Evolutionary conservation across 2,329 filamentous ascomycete species (phyloP), one percentile per base, ranked within the genome.

Genomic region (Cladophialophora carrionii): DNA sequence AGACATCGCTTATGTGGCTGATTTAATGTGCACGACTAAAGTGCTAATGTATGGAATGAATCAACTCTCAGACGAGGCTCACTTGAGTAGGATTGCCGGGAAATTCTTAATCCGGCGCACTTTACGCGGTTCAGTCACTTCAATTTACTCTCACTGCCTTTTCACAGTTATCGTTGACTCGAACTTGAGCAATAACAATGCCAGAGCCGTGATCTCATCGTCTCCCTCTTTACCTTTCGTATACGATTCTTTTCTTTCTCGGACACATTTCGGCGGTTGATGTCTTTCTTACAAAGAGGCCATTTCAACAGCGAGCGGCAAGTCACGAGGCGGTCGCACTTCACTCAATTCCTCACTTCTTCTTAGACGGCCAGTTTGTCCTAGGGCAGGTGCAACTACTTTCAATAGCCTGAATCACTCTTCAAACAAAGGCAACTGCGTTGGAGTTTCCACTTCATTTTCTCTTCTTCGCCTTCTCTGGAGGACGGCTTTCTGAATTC

Each of bases 301-400:
- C 7, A 8, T 43, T 29, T 26, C 22, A 51, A 22, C 5, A 24
- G 8, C 48, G 8, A 14, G 10, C 3, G 2, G 20, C 24, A 51
- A 51, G 22, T 51, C 14, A 24, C 48, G 14, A 29, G 48, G 12
- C 20, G 22, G 48, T 49, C 22, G 41, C 26, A 49, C 31, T n/a
- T 46, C 14, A 41, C 37, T 34, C 7, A 14, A 4, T 48, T 26
- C 22, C 43, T 32, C 56, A 48, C 37, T 57, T 58, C 37, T 57
- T 58, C 31, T 14, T 31, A 20, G 29, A 20, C 22, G 43, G 17
- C 24, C 31, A 6, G 22, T 31, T 58, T 29, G 24, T 34, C 31
- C 37, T 49, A 58, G 29, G 10, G 56, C 56, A 58, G 41, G 37
- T 48, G 37, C 55, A 26, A 48, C 43, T 58, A 43, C 56, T 46